A percentile compares a stretch with the other conserved stretches of the same genome.
These are phyloP conservation scores for Ophiostoma populinum DNA, from an alignment of 2,329 filamentous ascomycete genomes.

Conservation along the genomic window DNA sequence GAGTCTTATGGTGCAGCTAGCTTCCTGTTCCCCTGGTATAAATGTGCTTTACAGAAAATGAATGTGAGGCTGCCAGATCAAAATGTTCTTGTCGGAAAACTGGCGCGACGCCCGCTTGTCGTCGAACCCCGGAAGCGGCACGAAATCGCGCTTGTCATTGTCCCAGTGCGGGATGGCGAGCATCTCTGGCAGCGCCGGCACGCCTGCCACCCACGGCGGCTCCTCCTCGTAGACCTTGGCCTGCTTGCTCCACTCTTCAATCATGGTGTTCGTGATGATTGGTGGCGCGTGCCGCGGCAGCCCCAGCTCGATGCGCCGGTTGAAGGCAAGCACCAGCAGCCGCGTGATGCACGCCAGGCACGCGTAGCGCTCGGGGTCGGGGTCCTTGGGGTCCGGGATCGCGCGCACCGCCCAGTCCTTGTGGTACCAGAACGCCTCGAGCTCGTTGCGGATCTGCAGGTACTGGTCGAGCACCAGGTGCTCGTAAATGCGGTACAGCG, in stretches of 20 bases:
- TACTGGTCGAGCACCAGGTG: conserved; percentile 4
- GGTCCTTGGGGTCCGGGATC: conserved; percentile 3
- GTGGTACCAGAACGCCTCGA: conserved; percentile 6
- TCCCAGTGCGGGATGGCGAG: too few relatives aligned
- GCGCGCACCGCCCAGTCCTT: conserved; percentile 1
- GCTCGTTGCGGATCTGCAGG: conserved; percentile 4
- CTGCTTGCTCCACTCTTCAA: conserved; percentile 3
- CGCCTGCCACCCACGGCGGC: too few relatives aligned
- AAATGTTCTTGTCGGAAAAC: conserved; percentile 2
- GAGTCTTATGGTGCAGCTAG: too few relatives aligned
- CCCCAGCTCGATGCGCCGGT: conserved; percentile 2
- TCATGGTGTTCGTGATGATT: conserved; percentile 1
- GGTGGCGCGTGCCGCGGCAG: conserved; percentile 3
- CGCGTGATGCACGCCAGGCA: conserved; percentile 1
- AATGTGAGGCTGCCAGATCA: conserved; percentile 2
- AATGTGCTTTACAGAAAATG: conserved; percentile 3
- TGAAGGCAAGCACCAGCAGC: conserved; percentile 3
- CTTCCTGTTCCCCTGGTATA: too few relatives aligned
- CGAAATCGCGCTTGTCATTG: too few relatives aligned
- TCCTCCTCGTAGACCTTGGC: too few relatives aligned
- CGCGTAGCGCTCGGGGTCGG: conserved; percentile 1
- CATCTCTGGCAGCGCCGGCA: too few relatives aligned
- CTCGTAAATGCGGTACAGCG: conserved; percentile 15
- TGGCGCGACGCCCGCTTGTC: neutral
- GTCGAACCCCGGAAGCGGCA: conserved; percentile 1